These are phyloP conservation scores for Cymbidium sinense DNA, from an alignment of 106 monocot species.

Conservation along the genomic window DNA sequence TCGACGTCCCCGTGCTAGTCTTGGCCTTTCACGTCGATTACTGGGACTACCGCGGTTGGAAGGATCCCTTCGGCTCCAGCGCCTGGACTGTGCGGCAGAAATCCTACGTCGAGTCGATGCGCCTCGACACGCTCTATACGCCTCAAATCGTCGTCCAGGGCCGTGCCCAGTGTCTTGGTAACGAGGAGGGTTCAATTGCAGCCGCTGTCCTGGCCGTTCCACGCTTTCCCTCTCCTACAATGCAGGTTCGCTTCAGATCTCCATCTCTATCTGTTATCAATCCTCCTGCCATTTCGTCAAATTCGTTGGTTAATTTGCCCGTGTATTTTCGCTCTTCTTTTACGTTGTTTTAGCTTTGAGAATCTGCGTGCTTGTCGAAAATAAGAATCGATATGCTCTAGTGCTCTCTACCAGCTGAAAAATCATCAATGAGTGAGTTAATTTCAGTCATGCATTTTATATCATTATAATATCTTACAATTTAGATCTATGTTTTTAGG, in stretches of 20 bases:
- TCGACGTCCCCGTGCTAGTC: slow-evolving; percentile 38
- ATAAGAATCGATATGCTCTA: not conserved
- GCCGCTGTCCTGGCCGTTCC: slow-evolving; percentile 42
- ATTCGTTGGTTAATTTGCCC: not conserved
- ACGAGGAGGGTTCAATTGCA: slow-evolving; percentile 48
- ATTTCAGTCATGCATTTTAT: too few relatives aligned
- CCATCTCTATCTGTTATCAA: not conserved
- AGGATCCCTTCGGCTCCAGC: slow-evolving; percentile 82
- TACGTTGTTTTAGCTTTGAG: not conserved
- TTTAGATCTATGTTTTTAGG: too few relatives aligned
- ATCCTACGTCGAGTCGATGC: slow-evolving; percentile 66
- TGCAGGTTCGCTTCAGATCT: slow-evolving; percentile 43
- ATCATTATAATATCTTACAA: too few relatives aligned
- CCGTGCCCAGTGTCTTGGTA: slow-evolving; percentile 55
- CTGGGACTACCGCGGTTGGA: slow-evolving; percentile 93
- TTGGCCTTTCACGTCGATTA: slow-evolving; percentile 87
- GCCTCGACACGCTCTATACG: slow-evolving; percentile 82
- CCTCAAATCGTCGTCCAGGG: slow-evolving; percentile 81
- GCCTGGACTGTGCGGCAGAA: slow-evolving; percentile 89
- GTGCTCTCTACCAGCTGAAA: not conserved
- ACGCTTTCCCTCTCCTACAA: slow-evolving; percentile 53
- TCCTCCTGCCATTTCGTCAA: not conserved
- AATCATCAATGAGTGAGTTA: not conserved
- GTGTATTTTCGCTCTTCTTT: too few relatives aligned
- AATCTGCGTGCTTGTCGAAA: not conserved